Evolutionary conservation across 768 basidiomycete species (phyloP).

Genomic region (Auriculariales sp.): DNA sequence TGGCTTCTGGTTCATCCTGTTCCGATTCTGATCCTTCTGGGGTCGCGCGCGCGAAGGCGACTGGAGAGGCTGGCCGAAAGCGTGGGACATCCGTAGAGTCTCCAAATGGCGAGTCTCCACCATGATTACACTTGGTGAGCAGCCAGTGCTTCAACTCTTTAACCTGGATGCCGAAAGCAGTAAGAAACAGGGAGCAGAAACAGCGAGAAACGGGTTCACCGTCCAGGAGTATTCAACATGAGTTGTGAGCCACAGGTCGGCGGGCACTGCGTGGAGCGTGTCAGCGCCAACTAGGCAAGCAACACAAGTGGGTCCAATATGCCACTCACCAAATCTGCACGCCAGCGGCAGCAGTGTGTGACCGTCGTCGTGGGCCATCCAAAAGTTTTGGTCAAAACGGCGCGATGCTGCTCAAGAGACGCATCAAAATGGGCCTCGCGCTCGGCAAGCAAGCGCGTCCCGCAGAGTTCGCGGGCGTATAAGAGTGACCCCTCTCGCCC

Average conservation of each 20-base stretch:
- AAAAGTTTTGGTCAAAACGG: no score
- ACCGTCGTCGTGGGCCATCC: neutral
- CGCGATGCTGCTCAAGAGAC: no score
- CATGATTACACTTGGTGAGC: slow-evolving; percentile 35
- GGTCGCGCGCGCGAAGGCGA: slow-evolving; percentile 47
- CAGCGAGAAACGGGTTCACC: neutral
- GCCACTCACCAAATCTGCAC: slow-evolving; percentile 43
- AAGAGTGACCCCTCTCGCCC: no score
- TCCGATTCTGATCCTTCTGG: slow-evolving; percentile 1
- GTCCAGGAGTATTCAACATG: slow-evolving; percentile 48
- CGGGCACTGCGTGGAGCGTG: slow-evolving; percentile 30
- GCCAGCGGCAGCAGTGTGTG: slow-evolving; percentile 24
- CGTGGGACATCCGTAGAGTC: slow-evolving; percentile 2
- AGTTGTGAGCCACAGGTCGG: slow-evolving; percentile 69
- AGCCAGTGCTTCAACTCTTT: slow-evolving; percentile 49
- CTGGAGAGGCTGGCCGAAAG: slow-evolving; percentile 13
- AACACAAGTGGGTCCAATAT: slow-evolving; percentile 2
- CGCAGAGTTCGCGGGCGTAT: no score
- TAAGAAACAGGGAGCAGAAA: no score
- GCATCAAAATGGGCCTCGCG: no score
- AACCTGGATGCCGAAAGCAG: slow-evolving; percentile 14
- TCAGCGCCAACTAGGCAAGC: slow-evolving; percentile 1
- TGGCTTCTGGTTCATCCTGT: neutral
- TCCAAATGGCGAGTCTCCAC: slow-evolving; percentile 10
- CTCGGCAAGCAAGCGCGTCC: no score